Evolutionary conservation across 2,329 filamentous ascomycete genomes (phyloP).

Genomic region (Pestalotiopsis fici): DNA sequence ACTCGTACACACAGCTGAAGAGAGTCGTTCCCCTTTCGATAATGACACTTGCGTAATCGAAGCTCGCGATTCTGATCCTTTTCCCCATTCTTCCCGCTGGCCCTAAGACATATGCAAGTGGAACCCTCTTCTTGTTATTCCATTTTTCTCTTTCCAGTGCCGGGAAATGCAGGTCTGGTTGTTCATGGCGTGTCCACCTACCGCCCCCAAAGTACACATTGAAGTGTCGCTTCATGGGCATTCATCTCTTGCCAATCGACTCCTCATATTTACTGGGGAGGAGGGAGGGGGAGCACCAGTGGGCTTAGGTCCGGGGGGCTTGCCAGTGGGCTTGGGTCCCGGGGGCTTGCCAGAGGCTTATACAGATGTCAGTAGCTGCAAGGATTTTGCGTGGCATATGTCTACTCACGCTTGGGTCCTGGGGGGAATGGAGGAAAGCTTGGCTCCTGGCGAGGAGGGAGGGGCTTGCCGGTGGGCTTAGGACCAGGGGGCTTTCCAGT

Average conservation of each 20-base stretch:
- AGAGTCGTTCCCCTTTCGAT: neutral
- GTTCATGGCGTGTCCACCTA: neutral
- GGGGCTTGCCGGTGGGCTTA: slow-evolving; percentile 3
- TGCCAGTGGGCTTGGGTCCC: neutral
- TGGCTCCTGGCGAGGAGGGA: neutral
- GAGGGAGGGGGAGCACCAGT: neutral
- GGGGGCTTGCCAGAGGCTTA: neutral
- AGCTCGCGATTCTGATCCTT: neutral
- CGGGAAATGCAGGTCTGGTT: slow-evolving; percentile 3
- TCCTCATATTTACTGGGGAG: neutral
- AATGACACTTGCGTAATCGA: neutral
- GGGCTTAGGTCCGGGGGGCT: slow-evolving; percentile 3
- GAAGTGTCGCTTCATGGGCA: neutral
- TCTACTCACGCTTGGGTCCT: neutral
- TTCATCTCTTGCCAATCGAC: neutral
- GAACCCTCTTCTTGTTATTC: neutral
- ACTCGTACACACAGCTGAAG: neutral
- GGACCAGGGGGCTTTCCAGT: neutral
- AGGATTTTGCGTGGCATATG: neutral
- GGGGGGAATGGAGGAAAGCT: no score
- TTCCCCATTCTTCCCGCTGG: neutral
- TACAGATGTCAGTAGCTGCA: neutral
- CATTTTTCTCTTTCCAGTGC: neutral
- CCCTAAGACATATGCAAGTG: slow-evolving; percentile 2
- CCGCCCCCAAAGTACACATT: neutral